Conservation (phyloP, 805 yeast species). For the Metschnikowia orientalis region DNA sequence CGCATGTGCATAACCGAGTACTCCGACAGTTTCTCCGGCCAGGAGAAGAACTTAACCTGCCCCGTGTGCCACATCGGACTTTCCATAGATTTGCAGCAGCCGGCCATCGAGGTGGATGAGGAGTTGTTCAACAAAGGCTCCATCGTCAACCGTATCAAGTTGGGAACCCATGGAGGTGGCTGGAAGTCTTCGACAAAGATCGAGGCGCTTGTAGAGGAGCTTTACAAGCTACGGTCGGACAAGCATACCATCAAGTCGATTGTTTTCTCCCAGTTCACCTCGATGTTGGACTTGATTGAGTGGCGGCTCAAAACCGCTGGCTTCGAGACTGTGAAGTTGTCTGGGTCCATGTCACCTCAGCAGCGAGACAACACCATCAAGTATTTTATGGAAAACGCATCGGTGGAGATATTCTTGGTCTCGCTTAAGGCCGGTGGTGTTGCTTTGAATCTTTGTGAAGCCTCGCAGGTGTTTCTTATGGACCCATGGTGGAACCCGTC, state of each 20-base stretch:
- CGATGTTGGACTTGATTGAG: slow-evolving; percentile 92
- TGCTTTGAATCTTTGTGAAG: slow-evolving; percentile 92
- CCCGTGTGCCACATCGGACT: slow-evolving; percentile 96
- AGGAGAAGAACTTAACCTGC: slow-evolving; percentile 60
- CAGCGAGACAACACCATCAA: slow-evolving; percentile 90
- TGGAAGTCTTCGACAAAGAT: slow-evolving; percentile 97
- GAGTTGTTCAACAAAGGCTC: slow-evolving; percentile 56
- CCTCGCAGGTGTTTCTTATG: slow-evolving; percentile 90
- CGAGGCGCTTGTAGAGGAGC: slow-evolving; percentile 92
- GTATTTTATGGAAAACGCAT: slow-evolving; percentile 87
- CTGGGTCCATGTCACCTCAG: slow-evolving; percentile 95
- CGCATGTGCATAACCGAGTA: slow-evolving; percentile 90
- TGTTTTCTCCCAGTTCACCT: slow-evolving; percentile 95
- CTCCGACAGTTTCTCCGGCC: slow-evolving; percentile 73
- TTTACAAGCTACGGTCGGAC: slow-evolving; percentile 82
- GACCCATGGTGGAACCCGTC: slow-evolving; percentile 99
- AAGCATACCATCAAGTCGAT: slow-evolving; percentile 87
- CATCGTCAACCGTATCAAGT: slow-evolving; percentile 81
- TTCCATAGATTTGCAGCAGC: slow-evolving; percentile 84
- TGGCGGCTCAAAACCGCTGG: slow-evolving; percentile 96
- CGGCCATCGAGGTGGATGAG: slow-evolving; percentile 70
- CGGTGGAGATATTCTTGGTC: slow-evolving; percentile 89
- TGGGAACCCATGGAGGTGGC: slow-evolving; percentile 62
- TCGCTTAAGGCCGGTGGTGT: slow-evolving; percentile 99
- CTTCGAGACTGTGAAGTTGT: slow-evolving; percentile 86